These are phyloP conservation scores for Apiospora koreana DNA, from an alignment of 2,329 filamentous ascomycete species.

Conservation along the genomic window DNA sequence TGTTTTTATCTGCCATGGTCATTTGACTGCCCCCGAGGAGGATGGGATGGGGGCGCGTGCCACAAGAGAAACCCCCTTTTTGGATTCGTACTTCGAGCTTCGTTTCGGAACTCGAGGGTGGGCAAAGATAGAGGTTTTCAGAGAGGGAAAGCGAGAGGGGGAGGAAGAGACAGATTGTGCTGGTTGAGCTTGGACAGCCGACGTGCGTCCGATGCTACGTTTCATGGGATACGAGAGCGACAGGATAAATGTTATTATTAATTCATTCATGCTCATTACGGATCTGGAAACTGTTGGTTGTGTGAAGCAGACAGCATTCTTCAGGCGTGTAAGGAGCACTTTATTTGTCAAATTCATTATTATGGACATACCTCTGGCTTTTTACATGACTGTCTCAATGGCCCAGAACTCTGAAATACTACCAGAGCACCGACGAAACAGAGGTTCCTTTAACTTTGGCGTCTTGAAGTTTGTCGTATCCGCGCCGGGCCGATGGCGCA, in stretches of 20 bases:
- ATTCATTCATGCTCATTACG: not conserved
- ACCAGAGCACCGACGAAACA: not conserved
- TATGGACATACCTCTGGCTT: not conserved
- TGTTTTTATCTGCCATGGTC: not conserved
- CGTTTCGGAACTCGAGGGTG: not conserved
- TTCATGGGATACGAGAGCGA: slow-evolving; percentile 12
- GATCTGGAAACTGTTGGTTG: not conserved
- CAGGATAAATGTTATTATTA: slow-evolving; percentile 1
- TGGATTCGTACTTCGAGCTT: not conserved
- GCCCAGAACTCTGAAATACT: not conserved
- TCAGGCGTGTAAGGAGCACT: not conserved
- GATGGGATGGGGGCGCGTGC: not conserved
- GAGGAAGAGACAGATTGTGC: not conserved
- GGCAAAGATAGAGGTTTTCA: too few relatives aligned
- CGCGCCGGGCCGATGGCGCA: not conserved
- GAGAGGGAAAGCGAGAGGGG: not conserved
- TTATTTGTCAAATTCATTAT: not conserved
- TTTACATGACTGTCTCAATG: not conserved
- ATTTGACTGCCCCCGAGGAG: not conserved
- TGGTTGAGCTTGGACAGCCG: not conserved
- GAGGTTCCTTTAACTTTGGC: not conserved
- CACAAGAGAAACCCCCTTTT: not conserved
- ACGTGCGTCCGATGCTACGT: not conserved
- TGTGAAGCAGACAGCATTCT: not conserved
- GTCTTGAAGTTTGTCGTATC: not conserved